These are phyloP conservation scores for Aspergillus calidoustus DNA, from an alignment of 2,329 filamentous ascomycete genomes.

Conservation along the genomic window DNA sequence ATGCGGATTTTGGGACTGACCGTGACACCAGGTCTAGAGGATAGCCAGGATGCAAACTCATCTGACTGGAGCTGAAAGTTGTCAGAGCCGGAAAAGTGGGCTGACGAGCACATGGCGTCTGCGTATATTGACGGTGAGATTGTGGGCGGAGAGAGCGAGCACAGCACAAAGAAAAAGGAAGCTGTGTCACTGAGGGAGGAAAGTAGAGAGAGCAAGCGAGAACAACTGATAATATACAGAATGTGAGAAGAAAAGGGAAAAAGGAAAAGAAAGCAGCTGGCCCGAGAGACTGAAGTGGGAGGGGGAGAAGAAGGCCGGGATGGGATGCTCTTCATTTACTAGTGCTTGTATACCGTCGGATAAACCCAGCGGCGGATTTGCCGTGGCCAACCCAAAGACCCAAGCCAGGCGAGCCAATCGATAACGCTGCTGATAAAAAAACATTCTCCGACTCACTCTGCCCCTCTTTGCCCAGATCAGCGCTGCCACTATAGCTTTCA, in stretches of 20 bases:
- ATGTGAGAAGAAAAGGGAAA: background rate
- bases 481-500: conserved; percentile 2
- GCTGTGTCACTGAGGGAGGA: background rate
- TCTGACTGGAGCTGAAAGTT: conserved; percentile 53
- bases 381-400: conserved; percentile 15
- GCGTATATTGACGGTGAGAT: conserved; percentile 21
- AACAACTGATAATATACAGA: background rate
- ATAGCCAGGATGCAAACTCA: conserved; percentile 63
- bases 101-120: conserved; percentile 39
- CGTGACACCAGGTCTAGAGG: conserved; percentile 53
- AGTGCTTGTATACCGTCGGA: conserved; percentile 31
- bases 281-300: background rate
- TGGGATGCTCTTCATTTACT: conserved; percentile 3
- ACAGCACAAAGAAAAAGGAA: conserved; percentile 19
- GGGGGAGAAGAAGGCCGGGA: conserved; percentile 4
- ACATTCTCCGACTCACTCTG: conserved; percentile 20
- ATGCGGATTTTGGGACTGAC: conserved; percentile 64
- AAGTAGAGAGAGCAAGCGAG: conserved; percentile 6
- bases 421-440: conserved; percentile 35
- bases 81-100: conserved; percentile 40
- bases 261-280: background rate
- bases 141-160: conserved; percentile 23
- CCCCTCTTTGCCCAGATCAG: conserved; percentile 16
- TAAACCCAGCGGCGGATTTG: conserved; percentile 31
- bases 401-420: conserved; percentile 28